A percentile compares a stretch with the other conserved stretches of the same genome.
Conservation (phyloP, 306 rosid species). For the Prunus persica region DNA sequence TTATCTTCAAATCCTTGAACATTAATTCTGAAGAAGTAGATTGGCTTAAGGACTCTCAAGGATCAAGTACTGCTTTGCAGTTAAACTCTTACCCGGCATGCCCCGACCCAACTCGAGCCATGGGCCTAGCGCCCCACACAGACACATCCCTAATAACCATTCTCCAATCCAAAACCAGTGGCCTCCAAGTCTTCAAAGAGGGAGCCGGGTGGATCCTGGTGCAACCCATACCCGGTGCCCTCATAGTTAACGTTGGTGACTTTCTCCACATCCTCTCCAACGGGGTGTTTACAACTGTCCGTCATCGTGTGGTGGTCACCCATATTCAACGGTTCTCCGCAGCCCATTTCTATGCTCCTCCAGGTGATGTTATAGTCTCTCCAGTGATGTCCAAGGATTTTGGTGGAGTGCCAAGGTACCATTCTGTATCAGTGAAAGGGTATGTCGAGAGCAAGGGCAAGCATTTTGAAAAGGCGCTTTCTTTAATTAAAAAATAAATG, state of each 20-base stretch:
- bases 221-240: constrained; percentile 31
- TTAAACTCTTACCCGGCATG: constrained; percentile 66
- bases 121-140: constrained; percentile 78
- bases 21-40: constrained; percentile 23
- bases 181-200: constrained; percentile 58
- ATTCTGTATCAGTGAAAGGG: constrained; percentile 47
- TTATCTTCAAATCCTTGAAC: constrained; percentile 35
- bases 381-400: constrained; percentile 21
- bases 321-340: constrained; percentile 38
- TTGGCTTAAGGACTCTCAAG: constrained; percentile 38
- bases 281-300: constrained; percentile 33
- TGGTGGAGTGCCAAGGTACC: constrained; percentile 31
- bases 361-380: constrained; percentile 35
- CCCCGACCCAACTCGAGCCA: constrained; percentile 60
- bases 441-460: constrained; percentile 43
- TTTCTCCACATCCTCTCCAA: constrained; percentile 59
- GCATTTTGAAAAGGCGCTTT: constrained; percentile 37
- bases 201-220: constrained; percentile 58
- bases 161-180: constrained; percentile 46
- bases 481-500: constrained; percentile 23
- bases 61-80: constrained; percentile 41
- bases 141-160: constrained; percentile 73
- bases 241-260: constrained; percentile 63
- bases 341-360: constrained; percentile 64
- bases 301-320: constrained; percentile 60